These are phyloP conservation scores for Macrolepiota albuminosa DNA, from an alignment of 768 basidiomycete species.

Conservation along the genomic window DNA sequence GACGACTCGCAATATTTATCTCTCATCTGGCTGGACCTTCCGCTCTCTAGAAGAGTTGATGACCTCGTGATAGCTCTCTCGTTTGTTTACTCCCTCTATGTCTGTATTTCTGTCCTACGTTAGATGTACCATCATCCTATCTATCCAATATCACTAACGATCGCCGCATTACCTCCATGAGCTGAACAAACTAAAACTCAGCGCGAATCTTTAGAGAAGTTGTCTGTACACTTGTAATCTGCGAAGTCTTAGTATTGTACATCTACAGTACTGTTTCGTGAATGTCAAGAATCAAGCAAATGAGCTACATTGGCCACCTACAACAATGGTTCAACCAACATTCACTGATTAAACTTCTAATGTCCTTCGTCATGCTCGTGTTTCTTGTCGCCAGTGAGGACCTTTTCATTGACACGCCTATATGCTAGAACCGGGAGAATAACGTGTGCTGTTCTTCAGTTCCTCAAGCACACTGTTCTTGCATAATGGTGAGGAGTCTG, in stretches of 20 bases:
- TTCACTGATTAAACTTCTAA: neutral
- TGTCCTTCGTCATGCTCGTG: neutral
- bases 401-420: neutral
- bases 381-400: neutral
- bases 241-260: neutral
- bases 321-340: neutral
- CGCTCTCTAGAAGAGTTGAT: constrained; percentile 15
- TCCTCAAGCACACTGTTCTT: neutral
- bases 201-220: neutral
- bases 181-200: neutral
- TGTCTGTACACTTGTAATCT: neutral
- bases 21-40: constrained; percentile 18
- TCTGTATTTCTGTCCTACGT: constrained; percentile 19
- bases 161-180: neutral
- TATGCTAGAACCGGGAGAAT: neutral
- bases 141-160: neutral
- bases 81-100: constrained; percentile 9
- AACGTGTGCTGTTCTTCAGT: neutral
- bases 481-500: neutral
- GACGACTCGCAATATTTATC: constrained; percentile 9
- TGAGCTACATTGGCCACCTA: neutral
- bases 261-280: neutral
- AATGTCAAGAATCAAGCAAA: neutral
- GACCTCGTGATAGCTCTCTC: constrained; percentile 13
- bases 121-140: constrained; percentile 13